Evolutionary conservation across 768 basidiomycete species (phyloP), one percentile per base, ranked within the genome.

Genomic region (Guyanaporus albipodus): DNA sequence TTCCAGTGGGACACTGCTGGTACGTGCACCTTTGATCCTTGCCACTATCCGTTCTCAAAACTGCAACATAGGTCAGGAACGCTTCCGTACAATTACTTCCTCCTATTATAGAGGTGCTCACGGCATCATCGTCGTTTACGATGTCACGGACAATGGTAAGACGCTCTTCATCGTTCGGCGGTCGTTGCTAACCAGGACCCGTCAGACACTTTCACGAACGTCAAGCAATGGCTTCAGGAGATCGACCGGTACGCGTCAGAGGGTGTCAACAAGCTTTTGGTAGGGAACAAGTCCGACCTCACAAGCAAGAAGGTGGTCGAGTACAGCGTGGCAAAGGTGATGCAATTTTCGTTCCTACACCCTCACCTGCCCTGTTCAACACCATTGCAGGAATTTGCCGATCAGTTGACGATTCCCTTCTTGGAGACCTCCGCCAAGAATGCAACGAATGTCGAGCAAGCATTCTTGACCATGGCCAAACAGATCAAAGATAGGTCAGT

Each of bases 71-170:
- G 89, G 96, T 31, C 96, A 99, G 69, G 96, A 99, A 70, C 83
- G 94, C 24, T 97, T 97, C 86, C 82, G 96, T 52, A 98, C 96
- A 12, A 99, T 99, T 67, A 98, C 96, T 7, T 92, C 94, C 4
- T 91, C 94, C n/a, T 99, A 99, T 77, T 99, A 99, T 75, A 83
- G 96, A 49, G 96, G 96, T 33, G 96, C 96, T 38, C 92, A 95
- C 65, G 96, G 96, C 53, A 98, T 98, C 66, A 88, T 98, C 61
- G 87, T 98, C 40, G 94, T 98, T n/a, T 98, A 97, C 73, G 90
- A 92, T 66, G 93, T 97, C 44, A 95, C 93, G 34, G 94, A 97
- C 73, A 91, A 89, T 61, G 91, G 87, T 87, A 50, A 37, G 72
- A 11, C 38, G 14, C 12, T n/a, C 6, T 18, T 19, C 42, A 17